Conservation (phyloP, 495 filamentous ascomycete species). For the Hypoxylon perforatum region DNA sequence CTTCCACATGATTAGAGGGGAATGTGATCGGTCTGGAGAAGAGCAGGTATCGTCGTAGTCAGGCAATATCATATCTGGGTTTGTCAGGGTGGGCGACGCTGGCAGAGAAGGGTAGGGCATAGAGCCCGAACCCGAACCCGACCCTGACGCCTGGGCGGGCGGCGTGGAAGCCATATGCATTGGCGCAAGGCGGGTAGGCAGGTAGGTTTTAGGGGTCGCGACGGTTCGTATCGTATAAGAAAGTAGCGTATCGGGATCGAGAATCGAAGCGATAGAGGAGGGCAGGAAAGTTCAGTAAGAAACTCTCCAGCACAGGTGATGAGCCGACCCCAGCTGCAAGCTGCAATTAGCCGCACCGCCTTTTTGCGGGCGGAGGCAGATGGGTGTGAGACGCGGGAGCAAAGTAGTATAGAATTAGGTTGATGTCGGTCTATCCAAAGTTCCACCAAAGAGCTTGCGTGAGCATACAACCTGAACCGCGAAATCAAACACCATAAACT, state of each 20-base stretch:
- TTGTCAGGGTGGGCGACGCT: slow-evolving; percentile 86
- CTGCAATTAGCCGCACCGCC: slow-evolving; percentile 41
- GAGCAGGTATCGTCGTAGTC: slow-evolving; percentile 67
- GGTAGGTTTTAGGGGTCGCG: slow-evolving; percentile 19
- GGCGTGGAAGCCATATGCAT: slow-evolving; percentile 41
- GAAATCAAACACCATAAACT: slow-evolving; percentile 14
- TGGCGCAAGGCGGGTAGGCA: slow-evolving; percentile 4
- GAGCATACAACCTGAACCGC: slow-evolving; percentile 2
- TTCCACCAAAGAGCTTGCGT: slow-evolving; percentile 10
- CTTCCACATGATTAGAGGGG: slow-evolving; percentile 59
- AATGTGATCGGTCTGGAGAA: slow-evolving; percentile 55
- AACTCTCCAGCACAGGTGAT: slow-evolving; percentile 7
- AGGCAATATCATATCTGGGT: slow-evolving; percentile 93
- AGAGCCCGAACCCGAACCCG: slow-evolving; percentile 41
- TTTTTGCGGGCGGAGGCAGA: slow-evolving; percentile 12
- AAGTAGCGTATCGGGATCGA: background rate
- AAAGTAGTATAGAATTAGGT: slow-evolving; percentile 9
- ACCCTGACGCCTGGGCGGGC: slow-evolving; percentile 28
- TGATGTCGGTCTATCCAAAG: slow-evolving; percentile 36
- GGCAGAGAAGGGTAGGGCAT: slow-evolving; percentile 55
- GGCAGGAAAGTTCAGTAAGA: slow-evolving; percentile 2
- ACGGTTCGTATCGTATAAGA: background rate
- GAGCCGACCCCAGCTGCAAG: slow-evolving; percentile 16
- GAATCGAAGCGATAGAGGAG: background rate
- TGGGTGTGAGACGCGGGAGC: slow-evolving; percentile 8